Base-by-base conservation (phyloP, 2,329 filamentous ascomycete genomes). In the Colletotrichum eleusines region DNA sequence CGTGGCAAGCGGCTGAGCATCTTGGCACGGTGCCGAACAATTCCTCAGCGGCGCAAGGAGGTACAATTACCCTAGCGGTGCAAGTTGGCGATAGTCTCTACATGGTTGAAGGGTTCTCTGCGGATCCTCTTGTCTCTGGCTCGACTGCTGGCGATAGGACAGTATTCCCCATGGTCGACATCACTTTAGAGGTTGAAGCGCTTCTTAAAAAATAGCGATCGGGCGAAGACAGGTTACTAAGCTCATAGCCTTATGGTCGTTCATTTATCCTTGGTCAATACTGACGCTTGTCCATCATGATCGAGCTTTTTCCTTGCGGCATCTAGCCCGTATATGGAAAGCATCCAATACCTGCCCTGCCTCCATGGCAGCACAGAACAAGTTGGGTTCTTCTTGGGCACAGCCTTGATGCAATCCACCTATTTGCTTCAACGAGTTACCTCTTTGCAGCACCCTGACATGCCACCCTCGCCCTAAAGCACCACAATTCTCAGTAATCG, bases 1-100 rank as follows among this genome's bases (percentile, higher is more conserved):
- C 69, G 26, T 84, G 81, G 81, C 72, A 74, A 33, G 73, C 73
- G 3, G 81, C 81, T 3, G 77, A 81, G 73, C 77, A 80, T 26
- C 50, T 83, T 12, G 81, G 81, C 0, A 75, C 74, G 0, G 74
- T 82, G 0, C 63, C 78, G 18, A 78, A 76, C 28, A 66, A 69
- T 6, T 71, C 68, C 7, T 23, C 64, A 2, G 63, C 50, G 31
- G 64, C 68, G 14, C 68, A 68, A 26, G 68, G 71, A 9, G 71
- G 68, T 1, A 51, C 46, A 14, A 46, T 71, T 40, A 66, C 69
- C 16, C 54, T 63, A 8, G 31, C 68, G 16, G 63, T 73, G 12
- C 68, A 73, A 31, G 55, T 76, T 67, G 67, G 71, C 20, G 35
- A 68, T 6, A 63, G 46, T 2, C 20, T 73, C 28, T 73, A 67